Conservation (phyloP, 352 stramenopile species). For the Phytophthora constricta region DNA sequence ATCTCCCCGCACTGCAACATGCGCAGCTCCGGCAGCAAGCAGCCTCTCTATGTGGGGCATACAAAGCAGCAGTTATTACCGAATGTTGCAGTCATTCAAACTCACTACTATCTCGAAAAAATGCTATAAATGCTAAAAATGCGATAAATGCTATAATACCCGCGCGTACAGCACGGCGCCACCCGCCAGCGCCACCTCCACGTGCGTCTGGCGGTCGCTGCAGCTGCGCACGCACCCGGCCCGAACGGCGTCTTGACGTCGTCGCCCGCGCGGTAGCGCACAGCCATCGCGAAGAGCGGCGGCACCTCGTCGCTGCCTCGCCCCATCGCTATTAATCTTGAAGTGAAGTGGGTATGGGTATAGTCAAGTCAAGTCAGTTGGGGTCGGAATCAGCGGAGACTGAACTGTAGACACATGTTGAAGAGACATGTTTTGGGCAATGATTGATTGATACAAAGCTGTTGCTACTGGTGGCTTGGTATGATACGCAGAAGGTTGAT, state of each 20-base stretch:
- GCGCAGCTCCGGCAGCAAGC: constrained; percentile 62
- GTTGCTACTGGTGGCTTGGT: too few species aligned
- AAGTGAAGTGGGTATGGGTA: too few species aligned
- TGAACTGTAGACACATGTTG: too few species aligned
- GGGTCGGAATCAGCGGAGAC: too few species aligned
- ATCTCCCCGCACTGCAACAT: constrained; percentile 80
- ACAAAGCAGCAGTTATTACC: not conserved
- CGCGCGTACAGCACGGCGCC: constrained; percentile 65
- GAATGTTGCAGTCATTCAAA: too few species aligned
- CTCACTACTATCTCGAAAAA: too few species aligned
- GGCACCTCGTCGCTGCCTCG: constrained; percentile 47
- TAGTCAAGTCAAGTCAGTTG: too few species aligned
- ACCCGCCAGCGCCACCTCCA: constrained; percentile 57
- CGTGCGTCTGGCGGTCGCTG: constrained; percentile 58
- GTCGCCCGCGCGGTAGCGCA: constrained; percentile 74
- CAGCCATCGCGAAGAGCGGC: constrained; percentile 71
- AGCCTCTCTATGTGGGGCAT: constrained; percentile 48
- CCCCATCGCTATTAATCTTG: constrained; percentile 13
- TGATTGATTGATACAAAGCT: too few species aligned
- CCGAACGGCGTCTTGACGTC: constrained; percentile 74
- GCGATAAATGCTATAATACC: constrained; percentile 31
- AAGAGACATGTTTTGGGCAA: too few species aligned
- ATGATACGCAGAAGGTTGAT: too few species aligned
- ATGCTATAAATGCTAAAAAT: not conserved
- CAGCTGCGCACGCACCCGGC: constrained; percentile 49